Conservation (phyloP, 768 basidiomycete genomes). For the Mrakia hoshinonis region DNA sequence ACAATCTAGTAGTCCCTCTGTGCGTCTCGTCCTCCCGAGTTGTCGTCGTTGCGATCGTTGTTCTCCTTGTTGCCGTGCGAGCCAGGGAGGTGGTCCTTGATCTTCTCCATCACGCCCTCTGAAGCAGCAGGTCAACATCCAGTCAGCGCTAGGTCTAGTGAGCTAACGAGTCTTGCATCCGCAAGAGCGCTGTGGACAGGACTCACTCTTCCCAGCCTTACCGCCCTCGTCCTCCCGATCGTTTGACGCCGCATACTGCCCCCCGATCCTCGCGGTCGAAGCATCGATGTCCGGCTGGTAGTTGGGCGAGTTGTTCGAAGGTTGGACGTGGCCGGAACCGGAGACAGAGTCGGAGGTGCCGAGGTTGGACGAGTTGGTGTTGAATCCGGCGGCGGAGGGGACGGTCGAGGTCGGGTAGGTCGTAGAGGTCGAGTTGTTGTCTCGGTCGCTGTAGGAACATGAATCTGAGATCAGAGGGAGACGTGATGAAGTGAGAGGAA, state of each 20-base stretch:
- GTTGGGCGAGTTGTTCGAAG: background rate
- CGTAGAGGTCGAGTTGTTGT: background rate
- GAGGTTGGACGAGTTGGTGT: conserved; percentile 10
- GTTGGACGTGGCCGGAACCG: background rate
- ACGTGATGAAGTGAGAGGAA: background rate
- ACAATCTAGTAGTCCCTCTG: no score
- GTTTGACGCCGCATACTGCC: background rate
- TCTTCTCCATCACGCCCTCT: background rate
- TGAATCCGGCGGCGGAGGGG: background rate
- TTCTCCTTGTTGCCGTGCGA: no score
- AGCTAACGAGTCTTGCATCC: background rate
- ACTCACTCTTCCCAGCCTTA: background rate
- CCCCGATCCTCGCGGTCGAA: background rate
- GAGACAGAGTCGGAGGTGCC: conserved; percentile 1
- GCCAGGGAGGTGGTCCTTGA: background rate
- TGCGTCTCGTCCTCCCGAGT: background rate
- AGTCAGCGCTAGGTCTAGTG: background rate
- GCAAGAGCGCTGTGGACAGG: background rate
- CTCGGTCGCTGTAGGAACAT: background rate
- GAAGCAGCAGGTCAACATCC: background rate
- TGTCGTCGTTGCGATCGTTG: background rate
- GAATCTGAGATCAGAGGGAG: background rate
- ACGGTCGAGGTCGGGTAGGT: background rate
- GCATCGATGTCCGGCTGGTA: background rate
- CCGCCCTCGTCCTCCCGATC: background rate